A percentile compares a stretch with the other conserved stretches of the same genome.
Evolutionary conservation across 2,329 filamentous ascomycete species (phyloP).

Genomic region (Exophiala calicioides): DNA sequence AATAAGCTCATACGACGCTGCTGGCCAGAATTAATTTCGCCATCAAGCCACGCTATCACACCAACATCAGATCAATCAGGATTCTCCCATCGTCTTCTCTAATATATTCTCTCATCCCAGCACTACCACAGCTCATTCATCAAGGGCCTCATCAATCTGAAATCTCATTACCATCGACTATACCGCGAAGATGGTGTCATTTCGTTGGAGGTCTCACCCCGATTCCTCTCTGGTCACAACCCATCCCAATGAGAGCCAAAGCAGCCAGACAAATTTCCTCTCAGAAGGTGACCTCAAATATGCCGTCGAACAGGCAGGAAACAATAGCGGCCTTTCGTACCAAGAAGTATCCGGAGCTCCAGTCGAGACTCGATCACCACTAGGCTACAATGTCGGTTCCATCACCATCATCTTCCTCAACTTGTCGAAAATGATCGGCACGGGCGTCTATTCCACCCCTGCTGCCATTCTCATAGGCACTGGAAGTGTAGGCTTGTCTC

Average conservation of each 20-base stretch:
- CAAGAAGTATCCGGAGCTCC: conserved; percentile 65
- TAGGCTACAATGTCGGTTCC: conserved; percentile 61
- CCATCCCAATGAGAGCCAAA: background rate
- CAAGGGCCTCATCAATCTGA: too few species aligned
- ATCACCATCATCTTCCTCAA: conserved; percentile 62
- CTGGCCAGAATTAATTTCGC: background rate
- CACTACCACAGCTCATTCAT: too few species aligned
- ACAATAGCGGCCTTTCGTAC: conserved; percentile 52
- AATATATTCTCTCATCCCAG: too few species aligned
- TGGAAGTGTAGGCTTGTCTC: conserved; percentile 62
- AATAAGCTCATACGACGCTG: too few species aligned
- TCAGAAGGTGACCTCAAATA: conserved; percentile 47
- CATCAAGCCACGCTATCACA: conserved; percentile 1
- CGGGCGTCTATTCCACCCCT: conserved; percentile 64
- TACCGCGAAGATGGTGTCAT: conserved; percentile 10
- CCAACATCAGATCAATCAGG: too few species aligned
- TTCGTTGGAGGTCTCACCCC: conserved; percentile 4
- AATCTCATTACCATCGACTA: too few species aligned
- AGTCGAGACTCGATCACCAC: conserved; percentile 58
- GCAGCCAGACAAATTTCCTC: conserved; percentile 17
- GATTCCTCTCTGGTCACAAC: background rate
- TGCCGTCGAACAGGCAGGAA: conserved; percentile 48
- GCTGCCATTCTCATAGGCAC: conserved; percentile 59
- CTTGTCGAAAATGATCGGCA: conserved; percentile 64
- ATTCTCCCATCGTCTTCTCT: too few species aligned